Evolutionary conservation across 208 protist species (phyloP), one percentile per base, ranked within the genome.

Genomic region (Crithidia bombi): DNA sequence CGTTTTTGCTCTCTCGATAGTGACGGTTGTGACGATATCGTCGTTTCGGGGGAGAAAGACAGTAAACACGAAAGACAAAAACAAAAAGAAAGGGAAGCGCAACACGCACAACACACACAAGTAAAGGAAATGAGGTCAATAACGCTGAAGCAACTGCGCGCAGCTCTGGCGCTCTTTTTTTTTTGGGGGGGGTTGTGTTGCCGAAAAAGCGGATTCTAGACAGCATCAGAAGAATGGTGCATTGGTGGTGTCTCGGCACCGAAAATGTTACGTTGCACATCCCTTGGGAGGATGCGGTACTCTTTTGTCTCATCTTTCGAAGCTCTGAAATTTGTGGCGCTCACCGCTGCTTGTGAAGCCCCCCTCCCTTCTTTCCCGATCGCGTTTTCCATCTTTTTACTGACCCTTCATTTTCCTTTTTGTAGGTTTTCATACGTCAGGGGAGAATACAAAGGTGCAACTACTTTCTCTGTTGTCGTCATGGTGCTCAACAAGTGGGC

Each of bases 401-500:
- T 57, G 15, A 49, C 38, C 38, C 38, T 43, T 43, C 14, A 43
- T 43, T 17, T 14, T 7, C 38, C 10, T 43, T 43, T 7, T 17
- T 43, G 10, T 43, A 43, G 10, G 10, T 14, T 14, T 43, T 14
- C 38, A 7, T 43, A 14, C 14, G 14, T 43, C 38, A 43, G 38
- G 14, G 14, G 14, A 43, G 38, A 0, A 23, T 38, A 0, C 11
- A 21, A 56, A 33, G 5, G n/a, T 30, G 44, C 43, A 33, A 15
- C 2, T 30, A 25, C n/a, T 33, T 25, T 47, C n/a, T 0, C 25
- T 38, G 0, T n/a, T 10, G 32, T 17, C 46, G 47, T 41, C 26
- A 92, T 94, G 89, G 89, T 94, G 36, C 69, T 96, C n/a, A 77
- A 93, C 73, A 96, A 96, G 81, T 96, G 91, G 89, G 91, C 91